Base-by-base conservation (phyloP, 2,329 filamentous ascomycete genomes). In the Zasmidium cellare region DNA sequence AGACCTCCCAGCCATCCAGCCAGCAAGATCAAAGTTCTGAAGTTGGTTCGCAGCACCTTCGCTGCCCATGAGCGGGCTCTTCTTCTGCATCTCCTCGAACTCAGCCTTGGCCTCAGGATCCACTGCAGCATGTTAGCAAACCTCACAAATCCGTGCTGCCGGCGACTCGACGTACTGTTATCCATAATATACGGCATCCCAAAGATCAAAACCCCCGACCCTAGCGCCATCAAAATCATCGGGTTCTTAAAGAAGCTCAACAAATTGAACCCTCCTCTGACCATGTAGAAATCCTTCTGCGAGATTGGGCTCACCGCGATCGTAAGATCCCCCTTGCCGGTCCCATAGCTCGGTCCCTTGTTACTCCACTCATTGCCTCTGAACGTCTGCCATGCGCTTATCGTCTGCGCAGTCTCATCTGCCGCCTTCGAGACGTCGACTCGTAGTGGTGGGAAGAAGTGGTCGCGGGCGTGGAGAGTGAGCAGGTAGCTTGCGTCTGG, bases 101-200 rank as follows among this genome's bases (percentile, higher is more conserved):
- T 97, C 94, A 68, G 90, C 91, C 68, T 87, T 87, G 77, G 91
- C 89, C 75, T 99, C 94, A n/a, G 91, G 91, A 73, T 97, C 94
- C 92, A 99, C 92, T 97, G 47, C 2, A 20, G 28, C 16, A 38
- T n/a, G 52, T 65, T 55, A 69, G 60, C 63, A 59, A 19, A 16
- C 51, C 16, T 11, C 25, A 50, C 14, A 25, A 3, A 7, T 1
- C 20, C 25, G 41, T 31, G 9, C 9, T 9, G 28, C 46, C 11
- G 6, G 12, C 51, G 18, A 9, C 18, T 6, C 18, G 24, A 84
- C 91, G 62, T 85, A 97, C 92, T 96, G 73, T 94, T 97, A 52
- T 97, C 92, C 79, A 97, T 87, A 56, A 99, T 76, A 75, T 97
- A 94, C 14, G 94, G 94, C 89, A 97, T 91, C 65, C 92, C 92